Conservation (phyloP, 106 monocot genomes). For the Agapanthus africanus region DNA sequence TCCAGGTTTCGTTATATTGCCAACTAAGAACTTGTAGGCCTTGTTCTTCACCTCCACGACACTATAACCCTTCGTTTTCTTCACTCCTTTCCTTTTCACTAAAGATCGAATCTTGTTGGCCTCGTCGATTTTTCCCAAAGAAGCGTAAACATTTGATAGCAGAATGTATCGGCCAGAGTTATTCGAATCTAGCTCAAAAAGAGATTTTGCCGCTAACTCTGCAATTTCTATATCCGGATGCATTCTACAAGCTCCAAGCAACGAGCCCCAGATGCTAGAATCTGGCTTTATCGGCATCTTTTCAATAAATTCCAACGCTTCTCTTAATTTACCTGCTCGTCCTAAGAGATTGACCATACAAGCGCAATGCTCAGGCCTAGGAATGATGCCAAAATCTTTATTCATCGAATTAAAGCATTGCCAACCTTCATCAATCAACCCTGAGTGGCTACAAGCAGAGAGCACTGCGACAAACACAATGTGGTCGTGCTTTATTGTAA, state of each 20-base stretch:
- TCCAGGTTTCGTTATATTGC: constrained; percentile 17
- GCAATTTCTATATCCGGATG: constrained; percentile 22
- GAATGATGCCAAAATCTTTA: constrained; percentile 13
- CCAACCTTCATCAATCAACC: constrained; percentile 25
- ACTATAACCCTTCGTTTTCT: constrained; percentile 21
- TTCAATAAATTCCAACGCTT: constrained; percentile 21
- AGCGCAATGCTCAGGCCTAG: constrained; percentile 23
- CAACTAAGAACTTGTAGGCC: constrained; percentile 30
- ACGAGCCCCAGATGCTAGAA: constrained; percentile 27
- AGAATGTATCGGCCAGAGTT: constrained; percentile 31
- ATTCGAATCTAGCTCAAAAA: constrained; percentile 26
- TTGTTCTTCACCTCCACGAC: constrained; percentile 29
- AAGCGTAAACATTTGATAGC: constrained; percentile 27
- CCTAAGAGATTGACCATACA: constrained; percentile 31
- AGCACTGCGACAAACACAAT: constrained; percentile 31
- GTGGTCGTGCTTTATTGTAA: constrained; percentile 12
- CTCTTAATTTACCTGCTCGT: constrained; percentile 25
- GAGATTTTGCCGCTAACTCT: constrained; percentile 30
- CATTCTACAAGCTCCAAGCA: constrained; percentile 33
- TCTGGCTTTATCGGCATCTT: constrained; percentile 28
- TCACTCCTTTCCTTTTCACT: constrained; percentile 23
- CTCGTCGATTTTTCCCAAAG: constrained; percentile 27
- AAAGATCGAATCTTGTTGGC: constrained; percentile 21
- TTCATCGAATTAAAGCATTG: constrained; percentile 25
- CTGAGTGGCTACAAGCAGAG: constrained; percentile 31